Evolutionary conservation across 1,284 basidiomycete species (phyloP).

Genomic region (Fomitopsis betulina): DNA sequence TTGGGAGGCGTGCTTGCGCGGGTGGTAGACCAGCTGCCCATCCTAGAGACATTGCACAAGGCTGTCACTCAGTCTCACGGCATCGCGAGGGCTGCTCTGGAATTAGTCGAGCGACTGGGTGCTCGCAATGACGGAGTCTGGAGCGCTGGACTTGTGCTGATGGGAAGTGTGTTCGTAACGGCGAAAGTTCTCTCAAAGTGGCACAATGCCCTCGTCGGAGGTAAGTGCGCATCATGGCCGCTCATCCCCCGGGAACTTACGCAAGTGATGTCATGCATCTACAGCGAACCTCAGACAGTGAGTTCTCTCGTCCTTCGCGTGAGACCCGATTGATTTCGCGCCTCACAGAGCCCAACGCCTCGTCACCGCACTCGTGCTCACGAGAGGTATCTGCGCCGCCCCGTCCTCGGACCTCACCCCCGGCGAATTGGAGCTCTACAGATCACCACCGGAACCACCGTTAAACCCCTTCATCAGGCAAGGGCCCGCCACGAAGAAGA

Average conservation of each 20-base stretch:
- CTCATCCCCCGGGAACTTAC: background rate
- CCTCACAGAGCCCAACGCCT: slow-evolving; percentile 29
- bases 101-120: background rate
- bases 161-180: slow-evolving; percentile 22
- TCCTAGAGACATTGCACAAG: background rate
- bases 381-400: slow-evolving; percentile 25
- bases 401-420: slow-evolving; percentile 10
- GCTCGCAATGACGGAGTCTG: background rate
- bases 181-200: slow-evolving; percentile 37
- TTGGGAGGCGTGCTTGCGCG: slow-evolving; percentile 11
- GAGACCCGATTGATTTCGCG: background rate
- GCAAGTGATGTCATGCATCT: background rate
- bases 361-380: slow-evolving; percentile 32
- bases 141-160: background rate
- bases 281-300: slow-evolving; percentile 34
- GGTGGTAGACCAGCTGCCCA: background rate
- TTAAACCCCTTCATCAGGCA: slow-evolving; percentile 24
- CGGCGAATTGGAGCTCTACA: slow-evolving; percentile 14
- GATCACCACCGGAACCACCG: slow-evolving; percentile 18
- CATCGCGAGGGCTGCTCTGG: background rate
- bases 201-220: slow-evolving; percentile 40
- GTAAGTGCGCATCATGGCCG: slow-evolving; percentile 21
- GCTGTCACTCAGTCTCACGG: background rate
- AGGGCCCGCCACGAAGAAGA: background rate
- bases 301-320: slow-evolving; percentile 1